Base-by-base conservation (phyloP, 768 basidiomycete genomes). In the Kondoa subrosea region DNA sequence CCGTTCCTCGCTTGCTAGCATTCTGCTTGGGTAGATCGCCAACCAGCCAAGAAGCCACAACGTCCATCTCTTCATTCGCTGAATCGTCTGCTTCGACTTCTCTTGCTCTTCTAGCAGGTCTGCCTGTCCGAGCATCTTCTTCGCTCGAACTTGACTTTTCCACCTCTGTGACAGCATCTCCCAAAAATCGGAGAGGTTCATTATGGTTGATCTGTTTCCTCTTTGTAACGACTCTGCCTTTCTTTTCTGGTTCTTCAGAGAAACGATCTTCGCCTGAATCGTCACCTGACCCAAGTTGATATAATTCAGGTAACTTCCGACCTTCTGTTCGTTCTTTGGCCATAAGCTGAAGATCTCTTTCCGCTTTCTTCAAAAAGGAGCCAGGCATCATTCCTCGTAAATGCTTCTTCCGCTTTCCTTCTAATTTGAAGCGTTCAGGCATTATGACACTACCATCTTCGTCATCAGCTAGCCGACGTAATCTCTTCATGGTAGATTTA, bases 381-480 rank as follows among this genome's bases (percentile, higher is more conserved):
- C 60, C 71, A 3, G 74, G 74, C 73, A 75, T 72, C 74, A 73
- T 74, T 17, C 30, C 21, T 4, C 66, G 60, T 3, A 72, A 57
- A 1, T 68, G 68, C n/a, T 61, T 56, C n/a, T 68, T 64, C 2
- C 70, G 66, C 56, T 69, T 71, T 4, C 65, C 59, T 21, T 70
- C 65, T n/a, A 70, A 50, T 3, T 29, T 27, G 50, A 67, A 69
- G 32, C 69, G 65, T 2, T 62, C 67, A 32, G 61, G 26, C 15
- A 33, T 27, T 16, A 32, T 8, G 58, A 30, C 8, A 56, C 25
- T 25, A 30, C 26, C 8, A 14, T 25, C 26, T 25, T 30, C 8
- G 26, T 59, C 31, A 30, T 8, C 4, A 8, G 58, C 4, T 59
- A 15, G 58, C 26, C n/a, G 26, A 30, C 31, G 4, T 25, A 59